Conservation (phyloP, 345 rosid species). For the Alliaria petiolata region DNA sequence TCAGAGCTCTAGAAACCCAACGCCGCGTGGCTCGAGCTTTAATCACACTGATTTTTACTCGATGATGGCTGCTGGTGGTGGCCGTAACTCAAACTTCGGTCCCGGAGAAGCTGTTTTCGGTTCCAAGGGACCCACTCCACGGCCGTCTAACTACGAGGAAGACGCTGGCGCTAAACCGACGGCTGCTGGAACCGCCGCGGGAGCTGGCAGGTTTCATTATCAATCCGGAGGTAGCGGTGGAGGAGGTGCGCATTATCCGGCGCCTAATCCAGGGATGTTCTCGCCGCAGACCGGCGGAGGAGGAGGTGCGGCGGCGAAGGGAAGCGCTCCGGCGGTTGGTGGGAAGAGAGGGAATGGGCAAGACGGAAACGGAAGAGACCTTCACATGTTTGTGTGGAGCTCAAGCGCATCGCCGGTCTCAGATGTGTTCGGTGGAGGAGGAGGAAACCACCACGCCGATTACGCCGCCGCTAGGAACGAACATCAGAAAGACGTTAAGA, state of each 20-base stretch:
- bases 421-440: constrained; percentile 68
- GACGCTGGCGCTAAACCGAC: constrained; percentile 37
- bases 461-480: constrained; percentile 33
- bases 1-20: constrained; percentile 42
- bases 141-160: constrained; percentile 86
- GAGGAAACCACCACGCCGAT: constrained; percentile 24
- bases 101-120: constrained; percentile 60
- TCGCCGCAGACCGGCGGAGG: constrained; percentile 43
- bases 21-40: constrained; percentile 51
- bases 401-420: constrained; percentile 95
- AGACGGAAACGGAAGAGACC: constrained; percentile 59
- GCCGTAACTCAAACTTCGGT: constrained; percentile 74
- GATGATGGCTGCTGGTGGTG: constrained; percentile 35
- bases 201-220: constrained; percentile 49
- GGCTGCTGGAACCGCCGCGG: constrained; percentile 1
- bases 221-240: constrained; percentile 37
- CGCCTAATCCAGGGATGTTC: constrained; percentile 94
- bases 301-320: constrained; percentile 30
- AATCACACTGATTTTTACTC: constrained; percentile 48
- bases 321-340: constrained; percentile 21
- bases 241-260: constrained; percentile 75
- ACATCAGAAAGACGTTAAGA: constrained; percentile 63
- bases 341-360: constrained; percentile 49
- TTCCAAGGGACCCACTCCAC: constrained; percentile 74
- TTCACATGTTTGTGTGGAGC: constrained; percentile 99